phyloP scores from a whole-genome alignment of 768 basidiomycete genomes.

The Imleria badia region DNA sequence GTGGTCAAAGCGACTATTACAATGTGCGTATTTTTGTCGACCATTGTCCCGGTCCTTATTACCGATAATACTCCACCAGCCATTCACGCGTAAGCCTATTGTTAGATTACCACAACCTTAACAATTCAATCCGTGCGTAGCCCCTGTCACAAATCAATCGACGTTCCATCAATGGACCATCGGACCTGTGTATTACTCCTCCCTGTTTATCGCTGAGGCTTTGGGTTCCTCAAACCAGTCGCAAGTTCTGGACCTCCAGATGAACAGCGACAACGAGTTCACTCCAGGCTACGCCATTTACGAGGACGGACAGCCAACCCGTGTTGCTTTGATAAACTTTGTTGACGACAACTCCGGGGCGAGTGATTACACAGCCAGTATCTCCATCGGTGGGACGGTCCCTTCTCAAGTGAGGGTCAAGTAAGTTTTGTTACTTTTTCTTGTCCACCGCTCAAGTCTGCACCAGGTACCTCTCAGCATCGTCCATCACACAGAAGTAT shows the following conservation, averaged over 20 bases:
- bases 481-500: slow-evolving; percentile 55
- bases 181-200: too few species aligned
- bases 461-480: slow-evolving; percentile 55
- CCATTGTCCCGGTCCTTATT: too few species aligned
- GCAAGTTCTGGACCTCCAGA: slow-evolving; percentile 65
- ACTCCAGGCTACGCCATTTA: slow-evolving; percentile 69
- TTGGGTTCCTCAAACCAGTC: too few species aligned
- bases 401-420: slow-evolving; percentile 55
- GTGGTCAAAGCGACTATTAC: too few species aligned
- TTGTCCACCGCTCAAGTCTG: background rate
- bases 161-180: too few species aligned
- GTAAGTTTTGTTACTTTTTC: slow-evolving; percentile 29
- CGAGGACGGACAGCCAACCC: slow-evolving; percentile 60
- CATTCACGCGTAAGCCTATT: too few species aligned
- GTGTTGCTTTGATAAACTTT: slow-evolving; percentile 73
- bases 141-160: too few species aligned
- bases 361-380: slow-evolving; percentile 49
- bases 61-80: too few species aligned
- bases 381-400: slow-evolving; percentile 47
- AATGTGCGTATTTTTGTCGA: too few species aligned
- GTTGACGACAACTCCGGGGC: slow-evolving; percentile 58
- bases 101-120: too few species aligned
- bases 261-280: slow-evolving; percentile 47
- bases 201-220: too few species aligned
- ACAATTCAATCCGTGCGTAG: too few species aligned